Evolutionary conservation across 1,284 basidiomycete genomes (phyloP), one percentile per base, ranked within the genome.

Genomic region (Malassezia pachydermatis): DNA sequence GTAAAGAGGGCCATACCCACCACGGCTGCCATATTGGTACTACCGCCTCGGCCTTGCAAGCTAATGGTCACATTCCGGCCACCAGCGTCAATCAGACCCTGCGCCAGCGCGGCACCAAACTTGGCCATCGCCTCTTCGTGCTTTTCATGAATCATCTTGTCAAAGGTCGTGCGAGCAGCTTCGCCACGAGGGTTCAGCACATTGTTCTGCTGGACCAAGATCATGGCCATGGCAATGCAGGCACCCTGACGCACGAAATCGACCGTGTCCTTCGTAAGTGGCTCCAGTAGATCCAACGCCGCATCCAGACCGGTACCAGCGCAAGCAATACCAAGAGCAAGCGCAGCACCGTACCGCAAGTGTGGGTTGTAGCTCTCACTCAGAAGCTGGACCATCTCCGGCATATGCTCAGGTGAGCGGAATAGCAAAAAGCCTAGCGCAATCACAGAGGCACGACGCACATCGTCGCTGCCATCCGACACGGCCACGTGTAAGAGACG

Each of bases 101-200:
- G 66, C 2, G 67, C 67, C 11, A 71, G 57, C 14, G 66, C 60
- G 16, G 67, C 67, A 32, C 69, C 69, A 42, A 71, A 71, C 55
- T 70, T 71, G 57, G 69, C 67, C 69, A 71, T 70, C 1, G 67
- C 62, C 28, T 71, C 69, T 50, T 71, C 69, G 57, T 71, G 69
- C 60, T 70, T 70, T 56, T 71, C 69, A 25, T 55, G 45, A 35
- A 71, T 45, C 34, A 67, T 68, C 58, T 63, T 67, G 51, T 63
- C 64, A 24, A 67, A 65, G 13, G 60, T 59, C 55, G 61, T 65
- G 46, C 69, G 63, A 9, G 59, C 64, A 25, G 45, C 47, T 36
- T 57, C 55, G 25, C 63, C 67, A 36, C 65, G 63, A 4, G 69
- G 69, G 54, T 71, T 70, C 51, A 70, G 62, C 27, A 47, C 47